Conservation (phyloP, 306 rosid genomes). For the Quillaja saponaria region DNA sequence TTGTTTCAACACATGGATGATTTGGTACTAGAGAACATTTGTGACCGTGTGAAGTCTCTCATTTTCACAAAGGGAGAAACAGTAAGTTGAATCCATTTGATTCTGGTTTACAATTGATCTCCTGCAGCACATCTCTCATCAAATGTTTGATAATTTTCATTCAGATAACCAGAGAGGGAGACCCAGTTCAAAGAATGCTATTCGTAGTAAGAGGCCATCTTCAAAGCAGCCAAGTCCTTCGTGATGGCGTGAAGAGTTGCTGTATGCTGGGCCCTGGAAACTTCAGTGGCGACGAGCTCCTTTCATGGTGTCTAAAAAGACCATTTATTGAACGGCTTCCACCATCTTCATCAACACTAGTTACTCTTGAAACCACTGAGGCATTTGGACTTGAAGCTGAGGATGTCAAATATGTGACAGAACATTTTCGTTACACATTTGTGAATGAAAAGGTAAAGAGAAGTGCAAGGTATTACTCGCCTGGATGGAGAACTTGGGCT, state of each 20-base stretch:
- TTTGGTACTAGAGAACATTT: conserved; percentile 81
- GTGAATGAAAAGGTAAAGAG: conserved; percentile 85
- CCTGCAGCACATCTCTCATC: background rate
- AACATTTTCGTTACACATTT: conserved; percentile 90
- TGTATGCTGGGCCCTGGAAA: conserved; percentile 96
- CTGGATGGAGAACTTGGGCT: conserved; percentile 97
- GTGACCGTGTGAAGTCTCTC: conserved; percentile 93
- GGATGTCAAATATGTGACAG: conserved; percentile 88
- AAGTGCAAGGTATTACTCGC: conserved; percentile 89
- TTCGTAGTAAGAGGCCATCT: conserved; percentile 95
- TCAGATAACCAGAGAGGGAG: conserved; percentile 82
- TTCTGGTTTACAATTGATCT: background rate
- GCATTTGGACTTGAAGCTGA: conserved; percentile 82
- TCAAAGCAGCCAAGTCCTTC: conserved; percentile 78
- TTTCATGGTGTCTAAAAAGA: conserved; percentile 83
- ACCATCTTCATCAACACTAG: conserved; percentile 67
- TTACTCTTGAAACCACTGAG: conserved; percentile 79
- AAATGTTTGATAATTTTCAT: background rate
- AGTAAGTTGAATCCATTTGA: conserved; percentile 40
- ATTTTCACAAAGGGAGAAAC: conserved; percentile 92
- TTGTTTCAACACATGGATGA: conserved; percentile 93
- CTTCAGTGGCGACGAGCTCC: conserved; percentile 90
- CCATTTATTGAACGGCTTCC: conserved; percentile 82
- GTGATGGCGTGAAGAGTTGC: conserved; percentile 86
- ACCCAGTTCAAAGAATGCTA: conserved; percentile 90